phyloP scores from a whole-genome alignment of 331 rosid species.

The Malus hybrid region DNA sequence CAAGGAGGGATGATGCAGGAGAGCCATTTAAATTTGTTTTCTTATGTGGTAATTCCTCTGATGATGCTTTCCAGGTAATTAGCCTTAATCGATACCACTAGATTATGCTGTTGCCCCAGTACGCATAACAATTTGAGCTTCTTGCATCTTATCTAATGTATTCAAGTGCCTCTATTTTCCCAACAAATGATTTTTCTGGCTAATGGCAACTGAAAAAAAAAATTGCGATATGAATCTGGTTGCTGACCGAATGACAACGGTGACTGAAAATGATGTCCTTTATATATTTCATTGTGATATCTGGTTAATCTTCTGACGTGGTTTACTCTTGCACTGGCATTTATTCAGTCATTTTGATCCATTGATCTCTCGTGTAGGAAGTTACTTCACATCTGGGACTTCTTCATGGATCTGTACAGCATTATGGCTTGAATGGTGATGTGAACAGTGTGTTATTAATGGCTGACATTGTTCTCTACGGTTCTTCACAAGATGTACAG shows the following conservation, averaged over 20 bases:
- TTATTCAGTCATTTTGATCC: slow-evolving; percentile 14
- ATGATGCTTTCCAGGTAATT: slow-evolving; percentile 71
- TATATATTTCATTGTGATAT: neutral
- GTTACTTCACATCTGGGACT: slow-evolving; percentile 84
- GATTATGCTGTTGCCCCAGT: neutral
- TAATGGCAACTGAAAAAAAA: neutral
- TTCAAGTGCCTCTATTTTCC: neutral
- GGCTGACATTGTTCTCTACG: slow-evolving; percentile 85
- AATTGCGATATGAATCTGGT: neutral
- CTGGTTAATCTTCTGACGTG: slow-evolving; percentile 3
- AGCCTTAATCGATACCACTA: slow-evolving; percentile 6
- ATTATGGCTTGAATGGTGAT: slow-evolving; percentile 64
- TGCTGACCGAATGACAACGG: neutral
- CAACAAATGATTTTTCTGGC: neutral
- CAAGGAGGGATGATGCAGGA: slow-evolving; percentile 53
- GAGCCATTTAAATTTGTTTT: slow-evolving; percentile 72
- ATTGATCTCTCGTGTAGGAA: slow-evolving; percentile 49
- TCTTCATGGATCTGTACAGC: slow-evolving; percentile 63
- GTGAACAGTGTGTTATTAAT: slow-evolving; percentile 59
- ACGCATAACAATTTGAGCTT: neutral
- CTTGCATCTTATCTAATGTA: neutral
- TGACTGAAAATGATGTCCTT: slow-evolving; percentile 1
- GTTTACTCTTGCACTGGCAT: slow-evolving; percentile 2
- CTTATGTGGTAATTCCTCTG: slow-evolving; percentile 71
- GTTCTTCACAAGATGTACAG: slow-evolving; percentile 77